Conservation (phyloP, 495 filamentous ascomycete genomes). For the Penicillium paradoxum region DNA sequence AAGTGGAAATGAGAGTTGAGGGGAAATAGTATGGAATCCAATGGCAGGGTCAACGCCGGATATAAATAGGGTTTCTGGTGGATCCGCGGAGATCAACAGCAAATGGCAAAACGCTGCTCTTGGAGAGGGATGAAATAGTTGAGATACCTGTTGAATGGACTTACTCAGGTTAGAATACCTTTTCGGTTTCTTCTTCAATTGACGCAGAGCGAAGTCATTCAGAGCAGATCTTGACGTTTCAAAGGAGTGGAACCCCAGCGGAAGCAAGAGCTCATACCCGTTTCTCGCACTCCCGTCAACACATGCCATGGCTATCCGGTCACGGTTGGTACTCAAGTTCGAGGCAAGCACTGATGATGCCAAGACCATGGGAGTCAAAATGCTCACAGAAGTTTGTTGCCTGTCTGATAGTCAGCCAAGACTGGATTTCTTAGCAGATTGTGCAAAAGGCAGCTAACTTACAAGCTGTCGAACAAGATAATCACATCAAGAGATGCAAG, state of each 20-base stretch:
- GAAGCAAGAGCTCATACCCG: slow-evolving; percentile 16
- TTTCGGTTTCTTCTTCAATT: background rate
- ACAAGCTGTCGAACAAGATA: slow-evolving; percentile 25
- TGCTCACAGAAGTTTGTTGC: slow-evolving; percentile 7
- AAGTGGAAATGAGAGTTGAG: slow-evolving; percentile 12
- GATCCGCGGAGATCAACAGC: slow-evolving; percentile 16
- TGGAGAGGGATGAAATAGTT: slow-evolving; percentile 10
- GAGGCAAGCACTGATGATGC: slow-evolving; percentile 16
- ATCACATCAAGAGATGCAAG: slow-evolving; percentile 22
- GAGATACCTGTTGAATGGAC: slow-evolving; percentile 10
- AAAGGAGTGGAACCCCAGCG: slow-evolving; percentile 22
- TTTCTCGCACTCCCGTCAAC: slow-evolving; percentile 3
- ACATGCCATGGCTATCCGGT: slow-evolving; percentile 17
- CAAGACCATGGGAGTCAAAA: slow-evolving; percentile 13
- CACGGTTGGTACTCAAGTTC: slow-evolving; percentile 10
- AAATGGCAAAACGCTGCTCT: slow-evolving; percentile 22
- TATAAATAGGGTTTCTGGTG: slow-evolving; percentile 5
- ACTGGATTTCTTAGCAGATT: background rate
- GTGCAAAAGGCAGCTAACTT: slow-evolving; percentile 2
- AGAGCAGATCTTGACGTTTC: slow-evolving; percentile 11
- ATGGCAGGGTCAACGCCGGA: slow-evolving; percentile 19
- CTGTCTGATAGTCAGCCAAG: slow-evolving; percentile 9
- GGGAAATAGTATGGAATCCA: slow-evolving; percentile 25
- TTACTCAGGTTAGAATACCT: background rate
- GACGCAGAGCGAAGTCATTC: slow-evolving; percentile 7